A percentile compares a stretch with the other conserved stretches of the same genome.
Conservation (phyloP, 306 rosid species). For the Arachis hypogaea region DNA sequence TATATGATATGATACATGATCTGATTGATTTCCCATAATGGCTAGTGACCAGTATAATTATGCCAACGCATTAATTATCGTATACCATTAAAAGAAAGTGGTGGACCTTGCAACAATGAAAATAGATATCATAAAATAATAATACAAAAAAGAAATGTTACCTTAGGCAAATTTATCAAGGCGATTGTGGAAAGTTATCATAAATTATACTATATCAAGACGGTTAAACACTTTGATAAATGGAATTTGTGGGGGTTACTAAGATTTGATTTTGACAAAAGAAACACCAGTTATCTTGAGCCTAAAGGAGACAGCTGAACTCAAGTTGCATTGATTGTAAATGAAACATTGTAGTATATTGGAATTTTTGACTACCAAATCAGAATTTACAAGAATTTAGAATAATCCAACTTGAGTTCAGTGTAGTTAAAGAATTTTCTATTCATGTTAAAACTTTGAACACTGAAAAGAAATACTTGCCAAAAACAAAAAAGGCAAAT, state of each 20-base stretch:
- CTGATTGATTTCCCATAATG: slow-evolving; percentile 48
- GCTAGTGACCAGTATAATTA: slow-evolving; percentile 36
- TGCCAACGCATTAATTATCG: slow-evolving; percentile 34
- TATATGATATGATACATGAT: not conserved
- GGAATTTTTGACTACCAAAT: too few species aligned
- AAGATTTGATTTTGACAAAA: not conserved
- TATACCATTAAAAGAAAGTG: slow-evolving; percentile 38
- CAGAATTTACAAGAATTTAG: too few species aligned
- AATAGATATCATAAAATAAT: not conserved
- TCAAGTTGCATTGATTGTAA: too few species aligned
- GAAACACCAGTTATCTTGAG: not conserved
- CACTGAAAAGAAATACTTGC: too few species aligned
- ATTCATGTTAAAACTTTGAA: too few species aligned
- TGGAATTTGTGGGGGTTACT: not conserved
- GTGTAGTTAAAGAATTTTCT: too few species aligned
- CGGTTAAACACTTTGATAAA: not conserved
- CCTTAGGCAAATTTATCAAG: not conserved
- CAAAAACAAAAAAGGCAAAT: too few species aligned
- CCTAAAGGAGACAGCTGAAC: too few species aligned
- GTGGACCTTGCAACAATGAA: slow-evolving; percentile 29
- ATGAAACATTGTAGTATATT: too few species aligned
- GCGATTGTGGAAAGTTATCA: not conserved
- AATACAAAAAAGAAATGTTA: not conserved
- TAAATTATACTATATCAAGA: not conserved
- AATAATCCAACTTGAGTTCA: too few species aligned